These are phyloP conservation scores for Naganishia kalamii DNA, from an alignment of 768 basidiomycete species.

Conservation along the genomic window DNA sequence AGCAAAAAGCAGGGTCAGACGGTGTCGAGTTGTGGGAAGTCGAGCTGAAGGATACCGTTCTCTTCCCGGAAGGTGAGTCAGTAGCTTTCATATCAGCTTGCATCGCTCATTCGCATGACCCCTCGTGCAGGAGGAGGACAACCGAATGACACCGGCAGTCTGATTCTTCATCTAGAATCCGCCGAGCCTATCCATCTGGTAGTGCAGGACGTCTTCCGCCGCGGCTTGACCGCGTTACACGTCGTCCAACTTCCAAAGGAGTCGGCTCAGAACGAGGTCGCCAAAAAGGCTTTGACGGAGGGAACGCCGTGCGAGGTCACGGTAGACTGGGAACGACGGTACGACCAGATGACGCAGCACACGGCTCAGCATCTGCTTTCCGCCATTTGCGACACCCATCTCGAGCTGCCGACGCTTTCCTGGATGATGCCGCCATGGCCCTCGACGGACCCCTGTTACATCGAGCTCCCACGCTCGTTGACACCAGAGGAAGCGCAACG, in stretches of 20 bases:
- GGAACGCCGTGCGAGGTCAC: constrained; percentile 33
- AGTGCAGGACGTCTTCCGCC: constrained; percentile 24
- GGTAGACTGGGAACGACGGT: constrained; percentile 43
- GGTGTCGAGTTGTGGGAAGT: constrained; percentile 38
- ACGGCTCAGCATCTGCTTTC: constrained; percentile 46
- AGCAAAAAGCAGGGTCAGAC: constrained; percentile 18
- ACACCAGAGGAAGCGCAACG: constrained; percentile 35
- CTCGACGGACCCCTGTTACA: constrained; percentile 40
- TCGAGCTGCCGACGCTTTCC: constrained; percentile 36
- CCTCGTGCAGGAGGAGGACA: constrained; percentile 40
- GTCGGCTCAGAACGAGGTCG: neutral
- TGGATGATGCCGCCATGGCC: constrained; percentile 42
- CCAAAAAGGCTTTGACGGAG: constrained; percentile 15
- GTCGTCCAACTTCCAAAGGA: constrained; percentile 32
- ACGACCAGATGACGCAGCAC: constrained; percentile 45
- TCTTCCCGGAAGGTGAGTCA: constrained; percentile 44
- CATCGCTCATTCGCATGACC: neutral
- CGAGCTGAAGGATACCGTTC: constrained; percentile 40
- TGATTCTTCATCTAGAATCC: constrained; percentile 20
- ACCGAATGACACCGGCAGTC: constrained; percentile 38
- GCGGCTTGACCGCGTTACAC: constrained; percentile 39
- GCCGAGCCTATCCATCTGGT: neutral
- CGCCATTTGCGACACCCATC: constrained; percentile 35
- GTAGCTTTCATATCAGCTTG: neutral
- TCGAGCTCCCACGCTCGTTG: constrained; percentile 39